A percentile compares a stretch with the other conserved stretches of the same genome.
phyloP scores from a whole-genome alignment of 1,284 basidiomycete species.

The Calocybe gambosa region DNA sequence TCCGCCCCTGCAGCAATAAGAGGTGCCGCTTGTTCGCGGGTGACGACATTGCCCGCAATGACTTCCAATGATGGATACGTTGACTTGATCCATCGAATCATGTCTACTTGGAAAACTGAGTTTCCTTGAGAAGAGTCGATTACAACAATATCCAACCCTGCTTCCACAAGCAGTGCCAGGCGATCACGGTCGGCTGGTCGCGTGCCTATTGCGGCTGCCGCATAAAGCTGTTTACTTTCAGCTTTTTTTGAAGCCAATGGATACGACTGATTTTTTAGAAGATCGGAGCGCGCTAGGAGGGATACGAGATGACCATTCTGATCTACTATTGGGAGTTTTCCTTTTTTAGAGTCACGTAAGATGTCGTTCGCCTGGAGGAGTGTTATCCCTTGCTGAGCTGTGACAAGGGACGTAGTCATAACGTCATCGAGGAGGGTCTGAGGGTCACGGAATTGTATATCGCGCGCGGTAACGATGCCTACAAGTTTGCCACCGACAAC shows the following conservation, averaged over 20 bases:
- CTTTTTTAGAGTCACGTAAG: conserved; percentile 95
- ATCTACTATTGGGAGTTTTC: conserved; percentile 92
- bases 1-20: conserved; percentile 96
- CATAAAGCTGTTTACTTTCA: conserved; percentile 92
- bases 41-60: conserved; percentile 97
- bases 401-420: conserved; percentile 88
- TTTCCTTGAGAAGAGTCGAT: conserved; percentile 98
- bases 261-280: conserved; percentile 97
- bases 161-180: conserved; percentile 82
- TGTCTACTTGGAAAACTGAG: conserved; percentile 90
- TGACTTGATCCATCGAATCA: conserved; percentile 92
- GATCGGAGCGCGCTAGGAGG: conserved; percentile 91
- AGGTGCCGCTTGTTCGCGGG: conserved; percentile 92
- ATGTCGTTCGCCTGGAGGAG: conserved; percentile 92
- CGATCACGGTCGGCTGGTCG: conserved; percentile 86
- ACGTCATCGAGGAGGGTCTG: conserved; percentile 71
- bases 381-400: conserved; percentile 81
- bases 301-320: conserved; percentile 70
- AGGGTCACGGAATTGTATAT: conserved; percentile 88
- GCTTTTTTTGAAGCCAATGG: conserved; percentile 93
- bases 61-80: conserved; percentile 85
- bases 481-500: conserved; percentile 85
- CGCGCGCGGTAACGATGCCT: conserved; percentile 95
- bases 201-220: conserved; percentile 96
- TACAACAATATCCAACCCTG: conserved; percentile 93